Evolutionary conservation across 2,329 filamentous ascomycete genomes (phyloP), one percentile per base, ranked within the genome.

Genomic region (Drechslerella stenobrocha): DNA sequence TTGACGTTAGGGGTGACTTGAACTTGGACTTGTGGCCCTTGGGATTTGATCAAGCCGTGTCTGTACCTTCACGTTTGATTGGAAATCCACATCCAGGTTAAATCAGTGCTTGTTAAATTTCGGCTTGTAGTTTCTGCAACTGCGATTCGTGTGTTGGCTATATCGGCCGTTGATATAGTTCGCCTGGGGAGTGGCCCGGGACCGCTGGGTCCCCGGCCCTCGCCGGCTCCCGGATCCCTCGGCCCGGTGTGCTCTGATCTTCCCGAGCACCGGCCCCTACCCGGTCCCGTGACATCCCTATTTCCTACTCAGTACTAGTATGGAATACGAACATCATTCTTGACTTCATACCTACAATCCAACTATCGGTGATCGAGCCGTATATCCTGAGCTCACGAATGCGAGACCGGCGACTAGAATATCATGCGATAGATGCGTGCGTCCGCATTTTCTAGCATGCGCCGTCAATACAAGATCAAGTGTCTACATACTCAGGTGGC

Each of bases 131-230:
- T 42, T 7, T 37, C 28, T 42, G 37, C 37, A 42, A 44, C 20
- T 50, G 53, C 53, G 11, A 42, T 18, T 42, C 37, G 15, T 48
- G 52, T 26, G 52, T 52, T 65, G 60, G 52, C 60, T 65, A 65
- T 65, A 65, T 40, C 45, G 42, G 5, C 44, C 24, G 51, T 8
- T 34, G 28, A 30, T 57, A 57, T 57, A 57, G 32, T 44, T 32
- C n/a, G 2, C 37, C 51, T 57, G 53, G 53, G 53, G 23, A 37
- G 30, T 46, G n/a, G 23, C 24, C 20, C 26, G 23, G 11, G 3
- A 30, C 22, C 35, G 28, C 13, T 7, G 11, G 5, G 5, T 6
- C 1, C 24, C 24, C 24, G 18, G 28, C 30, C 34, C 23, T 7
- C 18, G 11, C 9, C 20, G 28, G 20, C 26, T n/a, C 34, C 3